Base-by-base conservation (phyloP, 257 asterid genomes). In the Craterostigma plantagineum region DNA sequence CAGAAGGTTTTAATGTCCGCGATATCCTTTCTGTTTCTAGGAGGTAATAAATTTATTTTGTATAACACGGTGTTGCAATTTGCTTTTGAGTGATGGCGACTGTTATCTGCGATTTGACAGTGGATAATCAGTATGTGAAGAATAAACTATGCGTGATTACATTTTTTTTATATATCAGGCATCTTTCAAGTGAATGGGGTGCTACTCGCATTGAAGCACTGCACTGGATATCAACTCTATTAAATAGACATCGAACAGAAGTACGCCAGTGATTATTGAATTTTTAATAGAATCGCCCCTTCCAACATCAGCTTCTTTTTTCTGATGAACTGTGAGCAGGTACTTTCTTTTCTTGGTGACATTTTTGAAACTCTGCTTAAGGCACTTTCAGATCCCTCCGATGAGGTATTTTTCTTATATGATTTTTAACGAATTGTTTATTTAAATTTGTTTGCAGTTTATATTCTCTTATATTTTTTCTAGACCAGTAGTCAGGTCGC, bases 121-220 rank as follows among this genome's bases (percentile, higher is more conserved):
- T n/a, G n/a, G n/a, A n/a, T n/a, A n/a, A n/a, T n/a, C n/a, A n/a
- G n/a, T n/a, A n/a, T n/a, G n/a, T n/a, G n/a, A n/a, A n/a, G n/a
- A n/a, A n/a, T n/a, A n/a, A n/a, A n/a, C n/a, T n/a, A n/a, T n/a
- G n/a, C n/a, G n/a, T n/a, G n/a, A n/a, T n/a, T n/a, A n/a, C n/a
- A n/a, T n/a, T 23, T 34, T 46, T 46, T 62, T 42, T 61, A 36
- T 59, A 17, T 59, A 54, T 46, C 70, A 90, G 99, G 65, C 90
- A 83, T 68, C 67, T 90, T 46, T 75, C 91, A 55, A 75, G 82
- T 66, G 96, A 83, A 57, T 90, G 81, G 80, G 99, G 80, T 68
- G 96, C 99, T 53, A 79, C 96, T 15, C 94, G 99, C 18, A 84
- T 84, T 61, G 99, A 90, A 72, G 86, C 99, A 54, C 65, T 90